These are phyloP conservation scores for Ogataea populi-albae DNA, from an alignment of 805 yeast species.

Conservation along the genomic window DNA sequence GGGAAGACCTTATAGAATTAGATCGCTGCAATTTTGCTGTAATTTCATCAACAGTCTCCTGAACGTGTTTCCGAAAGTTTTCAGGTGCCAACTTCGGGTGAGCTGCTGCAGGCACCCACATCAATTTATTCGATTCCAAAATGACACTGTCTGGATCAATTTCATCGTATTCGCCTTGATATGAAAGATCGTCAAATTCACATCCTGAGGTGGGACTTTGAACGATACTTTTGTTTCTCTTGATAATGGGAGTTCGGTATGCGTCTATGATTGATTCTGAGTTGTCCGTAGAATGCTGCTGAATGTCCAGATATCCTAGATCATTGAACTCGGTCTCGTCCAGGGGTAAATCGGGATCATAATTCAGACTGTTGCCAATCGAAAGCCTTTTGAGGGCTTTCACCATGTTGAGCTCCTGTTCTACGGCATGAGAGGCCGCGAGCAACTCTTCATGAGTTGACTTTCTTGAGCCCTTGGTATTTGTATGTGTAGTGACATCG, in stretches of 20 bases:
- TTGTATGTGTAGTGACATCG: too few species aligned
- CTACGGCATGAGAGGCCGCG: constrained; percentile 73
- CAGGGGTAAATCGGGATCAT: constrained; percentile 70
- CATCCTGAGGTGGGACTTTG: background rate
- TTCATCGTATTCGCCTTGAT: too few species aligned
- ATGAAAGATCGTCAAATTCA: constrained; percentile 6
- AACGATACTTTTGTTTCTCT: background rate
- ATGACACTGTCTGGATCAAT: constrained; percentile 20
- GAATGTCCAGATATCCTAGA: constrained; percentile 17
- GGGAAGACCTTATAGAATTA: constrained; percentile 26
- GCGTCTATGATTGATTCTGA: constrained; percentile 1
- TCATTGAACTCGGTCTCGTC: constrained; percentile 25
- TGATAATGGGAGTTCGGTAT: constrained; percentile 6
- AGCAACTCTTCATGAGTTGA: constrained; percentile 38
- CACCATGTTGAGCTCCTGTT: constrained; percentile 70
- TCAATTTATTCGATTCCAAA: constrained; percentile 44
- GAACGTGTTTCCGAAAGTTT: constrained; percentile 67
- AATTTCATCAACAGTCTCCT: constrained; percentile 51
- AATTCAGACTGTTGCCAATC: constrained; percentile 56
- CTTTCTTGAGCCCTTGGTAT: constrained; percentile 21
- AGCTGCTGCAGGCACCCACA: constrained; percentile 95
- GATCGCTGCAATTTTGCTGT: constrained; percentile 37
- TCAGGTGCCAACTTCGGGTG: constrained; percentile 97
- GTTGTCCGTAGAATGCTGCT: constrained; percentile 10
- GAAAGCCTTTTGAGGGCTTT: constrained; percentile 71